Percentiles rank a stretch among this genome's conserved stretches.
These are phyloP conservation scores for Aspergillus campestris DNA, from an alignment of 495 filamentous ascomycete genomes.

Conservation along the genomic window DNA sequence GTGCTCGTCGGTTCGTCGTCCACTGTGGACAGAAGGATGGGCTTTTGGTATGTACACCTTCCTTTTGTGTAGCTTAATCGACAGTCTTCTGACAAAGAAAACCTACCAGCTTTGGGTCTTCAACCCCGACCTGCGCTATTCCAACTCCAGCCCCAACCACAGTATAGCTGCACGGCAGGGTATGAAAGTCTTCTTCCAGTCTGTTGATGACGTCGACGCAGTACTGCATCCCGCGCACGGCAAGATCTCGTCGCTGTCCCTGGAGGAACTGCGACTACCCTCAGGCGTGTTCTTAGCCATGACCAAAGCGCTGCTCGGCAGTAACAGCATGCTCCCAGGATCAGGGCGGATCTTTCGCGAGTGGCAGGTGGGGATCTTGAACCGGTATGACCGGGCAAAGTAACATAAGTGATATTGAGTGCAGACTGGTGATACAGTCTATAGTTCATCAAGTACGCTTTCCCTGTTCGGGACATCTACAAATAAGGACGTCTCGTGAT, in stretches of 20 bases:
- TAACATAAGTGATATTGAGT: too few relatives aligned
- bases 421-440: too few relatives aligned
- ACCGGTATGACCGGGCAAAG: slow-evolving; percentile 23
- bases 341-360: slow-evolving; percentile 49
- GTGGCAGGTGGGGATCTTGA: slow-evolving; percentile 61
- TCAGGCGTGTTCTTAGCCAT: slow-evolving; percentile 37
- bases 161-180: slow-evolving; percentile 38
- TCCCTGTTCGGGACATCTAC: background rate
- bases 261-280: slow-evolving; percentile 61
- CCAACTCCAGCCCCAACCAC: slow-evolving; percentile 34
- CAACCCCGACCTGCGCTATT: slow-evolving; percentile 58
- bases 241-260: slow-evolving; percentile 33
- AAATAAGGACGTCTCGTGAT: too few relatives aligned
- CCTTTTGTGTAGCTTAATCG: slow-evolving; percentile 27
- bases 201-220: slow-evolving; percentile 40
- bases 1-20: slow-evolving; percentile 39
- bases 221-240: slow-evolving; percentile 45
- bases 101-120: slow-evolving; percentile 54
- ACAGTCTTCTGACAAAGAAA: slow-evolving; percentile 20
- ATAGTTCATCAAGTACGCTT: background rate
- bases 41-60: slow-evolving; percentile 26
- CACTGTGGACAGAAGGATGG: slow-evolving; percentile 31
- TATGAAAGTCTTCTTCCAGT: slow-evolving; percentile 59
- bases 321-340: slow-evolving; percentile 46
- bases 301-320: slow-evolving; percentile 31